Conservation (phyloP, 73 alveolate species). For the Tetrahymena thermophila region DNA sequence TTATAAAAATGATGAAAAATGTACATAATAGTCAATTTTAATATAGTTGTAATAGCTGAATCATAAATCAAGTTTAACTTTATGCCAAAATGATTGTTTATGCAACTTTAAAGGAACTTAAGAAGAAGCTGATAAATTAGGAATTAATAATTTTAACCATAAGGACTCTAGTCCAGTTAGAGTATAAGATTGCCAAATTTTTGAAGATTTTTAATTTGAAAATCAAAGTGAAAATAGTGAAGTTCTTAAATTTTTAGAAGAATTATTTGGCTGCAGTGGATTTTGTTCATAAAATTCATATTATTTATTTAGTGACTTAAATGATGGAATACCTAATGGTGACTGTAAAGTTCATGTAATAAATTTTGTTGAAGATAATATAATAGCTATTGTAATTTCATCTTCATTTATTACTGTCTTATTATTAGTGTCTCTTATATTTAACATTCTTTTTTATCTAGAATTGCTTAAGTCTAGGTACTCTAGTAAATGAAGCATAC, state of each 20-base stretch:
- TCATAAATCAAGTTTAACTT: not conserved
- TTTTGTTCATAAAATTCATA: not conserved
- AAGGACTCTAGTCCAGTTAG: not conserved
- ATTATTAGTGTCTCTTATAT: too few relatives aligned
- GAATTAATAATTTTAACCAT: not conserved
- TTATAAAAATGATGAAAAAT: not conserved
- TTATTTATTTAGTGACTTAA: not conserved
- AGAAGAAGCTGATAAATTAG: not conserved
- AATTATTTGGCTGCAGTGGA: not conserved
- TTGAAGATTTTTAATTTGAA: not conserved
- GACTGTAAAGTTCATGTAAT: not conserved
- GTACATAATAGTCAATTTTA: not conserved
- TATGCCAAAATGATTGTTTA: not conserved
- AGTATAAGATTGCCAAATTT: not conserved
- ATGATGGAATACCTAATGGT: not conserved
- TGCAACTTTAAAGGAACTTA: not conserved
- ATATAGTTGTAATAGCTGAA: not conserved
- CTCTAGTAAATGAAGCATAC: not conserved
- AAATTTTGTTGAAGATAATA: not conserved
- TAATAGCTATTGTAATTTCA: not conserved
- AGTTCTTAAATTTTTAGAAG: not conserved
- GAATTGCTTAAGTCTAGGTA: not conserved
- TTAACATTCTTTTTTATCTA: too few relatives aligned
- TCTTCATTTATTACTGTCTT: not conserved
- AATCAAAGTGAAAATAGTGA: not conserved